Conservation (phyloP, 2,329 filamentous ascomycete species). For the Plectosphaerella sp. region DNA sequence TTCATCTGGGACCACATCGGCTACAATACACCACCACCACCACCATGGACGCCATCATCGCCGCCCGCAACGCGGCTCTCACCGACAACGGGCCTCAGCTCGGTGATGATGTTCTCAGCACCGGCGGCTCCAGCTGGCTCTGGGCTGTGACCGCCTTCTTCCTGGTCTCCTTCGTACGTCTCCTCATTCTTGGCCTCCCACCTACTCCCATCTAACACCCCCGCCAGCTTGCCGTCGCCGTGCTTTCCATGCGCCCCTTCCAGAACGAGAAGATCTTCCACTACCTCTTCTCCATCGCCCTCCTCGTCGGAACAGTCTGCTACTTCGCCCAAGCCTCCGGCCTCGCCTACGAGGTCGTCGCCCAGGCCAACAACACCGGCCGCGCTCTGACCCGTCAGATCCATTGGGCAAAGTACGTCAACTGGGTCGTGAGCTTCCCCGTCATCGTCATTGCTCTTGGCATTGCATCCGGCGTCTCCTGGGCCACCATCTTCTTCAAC, state of each 20-base stretch:
- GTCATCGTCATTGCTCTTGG: slow-evolving; percentile 39
- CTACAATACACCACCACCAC: not conserved
- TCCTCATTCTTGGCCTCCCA: not conserved
- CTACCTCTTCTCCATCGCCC: slow-evolving; percentile 46
- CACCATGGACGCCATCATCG: slow-evolving; percentile 25
- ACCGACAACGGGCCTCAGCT: slow-evolving; percentile 39
- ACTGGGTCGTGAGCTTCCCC: slow-evolving; percentile 49
- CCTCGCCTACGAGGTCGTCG: slow-evolving; percentile 38
- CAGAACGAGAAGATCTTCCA: slow-evolving; percentile 51
- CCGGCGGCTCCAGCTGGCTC: slow-evolving; percentile 49
- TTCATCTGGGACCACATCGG: no score
- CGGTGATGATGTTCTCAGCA: slow-evolving; percentile 30
- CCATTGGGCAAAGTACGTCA: slow-evolving; percentile 52
- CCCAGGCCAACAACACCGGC: slow-evolving; percentile 26
- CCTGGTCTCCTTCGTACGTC: slow-evolving; percentile 37
- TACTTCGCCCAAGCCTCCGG: slow-evolving; percentile 51
- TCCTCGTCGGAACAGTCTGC: slow-evolving; percentile 42
- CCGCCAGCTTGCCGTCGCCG: slow-evolving; percentile 32
- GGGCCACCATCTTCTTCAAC: slow-evolving; percentile 50
- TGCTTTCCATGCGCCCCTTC: slow-evolving; percentile 34
- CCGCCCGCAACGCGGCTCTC: slow-evolving; percentile 40
- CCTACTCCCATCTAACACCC: slow-evolving; percentile 8
- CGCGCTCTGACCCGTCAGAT: slow-evolving; percentile 37
- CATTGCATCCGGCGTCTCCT: slow-evolving; percentile 47
- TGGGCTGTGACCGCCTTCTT: slow-evolving; percentile 50